Conservation (phyloP, 2,329 filamentous ascomycete species). For the Fusarium citri region DNA sequence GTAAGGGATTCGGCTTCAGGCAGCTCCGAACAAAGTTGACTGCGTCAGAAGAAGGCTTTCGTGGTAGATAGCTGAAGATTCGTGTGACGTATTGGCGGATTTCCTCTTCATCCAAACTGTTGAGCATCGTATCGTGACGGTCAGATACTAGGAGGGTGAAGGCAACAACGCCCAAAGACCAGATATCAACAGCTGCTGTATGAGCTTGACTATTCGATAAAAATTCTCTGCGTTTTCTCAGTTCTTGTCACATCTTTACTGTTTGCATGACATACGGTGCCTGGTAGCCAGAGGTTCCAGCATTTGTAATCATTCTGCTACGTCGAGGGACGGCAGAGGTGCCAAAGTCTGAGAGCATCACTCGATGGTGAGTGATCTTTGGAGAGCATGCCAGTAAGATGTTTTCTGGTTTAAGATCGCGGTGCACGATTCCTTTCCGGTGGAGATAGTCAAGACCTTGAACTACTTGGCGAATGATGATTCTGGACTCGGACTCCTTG, state of each 20-base stretch:
- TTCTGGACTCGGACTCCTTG: slow-evolving; percentile 56
- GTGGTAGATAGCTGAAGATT: slow-evolving; percentile 23
- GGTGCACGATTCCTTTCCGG: slow-evolving; percentile 61
- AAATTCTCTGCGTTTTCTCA: slow-evolving; percentile 54
- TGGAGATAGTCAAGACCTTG: slow-evolving; percentile 62
- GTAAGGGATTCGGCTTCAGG: slow-evolving; percentile 44
- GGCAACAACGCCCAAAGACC: slow-evolving; percentile 63
- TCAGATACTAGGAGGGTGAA: slow-evolving; percentile 52
- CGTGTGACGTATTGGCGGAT: slow-evolving; percentile 37
- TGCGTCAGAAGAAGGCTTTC: slow-evolving; percentile 43
- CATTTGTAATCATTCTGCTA: slow-evolving; percentile 57
- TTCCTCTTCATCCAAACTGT: slow-evolving; percentile 44
- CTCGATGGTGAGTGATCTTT: slow-evolving; percentile 55
- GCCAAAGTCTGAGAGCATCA: slow-evolving; percentile 66
- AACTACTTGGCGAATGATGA: slow-evolving; percentile 62
- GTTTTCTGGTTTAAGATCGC: slow-evolving; percentile 67
- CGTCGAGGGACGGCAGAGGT: slow-evolving; percentile 57
- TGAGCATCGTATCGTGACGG: slow-evolving; percentile 43
- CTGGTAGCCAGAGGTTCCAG: slow-evolving; percentile 61
- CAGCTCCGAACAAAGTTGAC: slow-evolving; percentile 49
- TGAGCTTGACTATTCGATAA: slow-evolving; percentile 29
- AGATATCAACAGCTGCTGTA: slow-evolving; percentile 61
- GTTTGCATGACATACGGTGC: slow-evolving; percentile 57
- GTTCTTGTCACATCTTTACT: background rate
- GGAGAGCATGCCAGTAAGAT: slow-evolving; percentile 62